phyloP scores from a whole-genome alignment of 331 rosid species.

The Cucumis variabilis region DNA sequence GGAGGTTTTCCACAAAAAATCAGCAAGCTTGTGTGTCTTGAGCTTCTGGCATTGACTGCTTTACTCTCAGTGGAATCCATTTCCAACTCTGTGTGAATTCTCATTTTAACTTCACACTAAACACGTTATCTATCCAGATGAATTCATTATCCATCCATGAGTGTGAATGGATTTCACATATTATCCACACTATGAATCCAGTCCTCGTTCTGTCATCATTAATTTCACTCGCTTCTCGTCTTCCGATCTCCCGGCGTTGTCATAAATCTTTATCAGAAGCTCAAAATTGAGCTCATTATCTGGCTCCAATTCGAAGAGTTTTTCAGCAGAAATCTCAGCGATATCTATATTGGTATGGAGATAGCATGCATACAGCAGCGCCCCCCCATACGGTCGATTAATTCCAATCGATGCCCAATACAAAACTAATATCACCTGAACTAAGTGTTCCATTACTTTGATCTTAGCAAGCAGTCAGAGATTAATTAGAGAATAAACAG shows the following conservation, averaged over 20 bases:
- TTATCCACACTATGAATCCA: conserved; percentile 21
- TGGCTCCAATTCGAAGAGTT: conserved; percentile 82
- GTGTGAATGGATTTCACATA: neutral
- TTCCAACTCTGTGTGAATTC: neutral
- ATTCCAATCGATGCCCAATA: neutral
- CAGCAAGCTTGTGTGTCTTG: no score
- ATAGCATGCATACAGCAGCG: conserved; percentile 74
- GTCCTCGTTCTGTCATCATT: conserved; percentile 75
- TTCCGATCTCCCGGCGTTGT: conserved; percentile 63
- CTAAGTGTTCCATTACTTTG: neutral
- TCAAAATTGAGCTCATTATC: conserved; percentile 85
- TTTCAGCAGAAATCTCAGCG: conserved; percentile 82
- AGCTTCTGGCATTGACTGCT: neutral
- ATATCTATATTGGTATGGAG: conserved; percentile 59
- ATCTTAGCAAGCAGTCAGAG: neutral
- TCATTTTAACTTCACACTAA: neutral
- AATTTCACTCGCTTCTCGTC: conserved; percentile 64
- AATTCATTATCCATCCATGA: neutral
- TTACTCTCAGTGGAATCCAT: neutral
- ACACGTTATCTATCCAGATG: neutral
- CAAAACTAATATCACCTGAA: neutral
- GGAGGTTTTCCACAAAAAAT: no score
- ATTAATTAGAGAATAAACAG: neutral
- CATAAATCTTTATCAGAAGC: conserved; percentile 73
- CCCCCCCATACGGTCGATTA: conserved; percentile 69